Percentiles rank a stretch among this genome's conserved stretches.
Conservation (phyloP, 352 stramenopile species). For the Phytophthora cactorum region DNA sequence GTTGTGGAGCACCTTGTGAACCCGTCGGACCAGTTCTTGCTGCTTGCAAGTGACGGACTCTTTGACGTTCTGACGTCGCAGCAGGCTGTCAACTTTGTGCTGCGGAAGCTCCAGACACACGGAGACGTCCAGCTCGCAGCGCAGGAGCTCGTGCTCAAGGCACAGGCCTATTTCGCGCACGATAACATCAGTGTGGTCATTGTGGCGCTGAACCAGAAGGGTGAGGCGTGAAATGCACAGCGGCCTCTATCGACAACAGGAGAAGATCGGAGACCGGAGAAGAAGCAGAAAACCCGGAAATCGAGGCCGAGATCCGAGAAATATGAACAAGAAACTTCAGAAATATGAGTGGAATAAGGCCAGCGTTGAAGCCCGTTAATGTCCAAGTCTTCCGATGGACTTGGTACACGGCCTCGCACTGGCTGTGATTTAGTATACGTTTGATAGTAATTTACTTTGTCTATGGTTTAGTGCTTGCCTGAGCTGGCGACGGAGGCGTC, state of each 20-base stretch:
- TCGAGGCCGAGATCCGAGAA: slow-evolving; percentile 6
- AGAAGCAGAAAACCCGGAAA: slow-evolving; percentile 26
- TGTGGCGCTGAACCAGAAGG: slow-evolving; percentile 81
- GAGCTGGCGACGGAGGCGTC: slow-evolving; percentile 4
- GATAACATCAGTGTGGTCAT: slow-evolving; percentile 93
- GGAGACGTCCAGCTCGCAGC: slow-evolving; percentile 90
- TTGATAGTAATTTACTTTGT: slow-evolving; percentile 15
- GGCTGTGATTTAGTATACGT: slow-evolving; percentile 27
- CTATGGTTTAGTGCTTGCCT: slow-evolving; percentile 8
- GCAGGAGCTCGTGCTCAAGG: slow-evolving; percentile 88
- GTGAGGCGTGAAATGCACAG: slow-evolving; percentile 40
- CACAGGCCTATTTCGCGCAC: slow-evolving; percentile 89
- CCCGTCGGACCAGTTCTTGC: slow-evolving; percentile 86
- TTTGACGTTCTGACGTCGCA: slow-evolving; percentile 93
- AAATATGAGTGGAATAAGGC: slow-evolving; percentile 18
- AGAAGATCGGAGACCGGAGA: slow-evolving; percentile 31
- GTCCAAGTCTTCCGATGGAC: slow-evolving; percentile 34
- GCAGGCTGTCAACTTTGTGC: slow-evolving; percentile 91
- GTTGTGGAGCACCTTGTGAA: slow-evolving; percentile 71
- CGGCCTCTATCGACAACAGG: slow-evolving; percentile 16
- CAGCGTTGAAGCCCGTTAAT: neutral
- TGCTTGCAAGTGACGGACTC: slow-evolving; percentile 92
- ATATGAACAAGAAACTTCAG: neutral
- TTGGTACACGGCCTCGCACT: slow-evolving; percentile 1
- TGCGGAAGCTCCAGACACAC: slow-evolving; percentile 86